phyloP scores from a whole-genome alignment of 2,329 filamentous ascomycete genomes.

The Talaromyces pinophilus region DNA sequence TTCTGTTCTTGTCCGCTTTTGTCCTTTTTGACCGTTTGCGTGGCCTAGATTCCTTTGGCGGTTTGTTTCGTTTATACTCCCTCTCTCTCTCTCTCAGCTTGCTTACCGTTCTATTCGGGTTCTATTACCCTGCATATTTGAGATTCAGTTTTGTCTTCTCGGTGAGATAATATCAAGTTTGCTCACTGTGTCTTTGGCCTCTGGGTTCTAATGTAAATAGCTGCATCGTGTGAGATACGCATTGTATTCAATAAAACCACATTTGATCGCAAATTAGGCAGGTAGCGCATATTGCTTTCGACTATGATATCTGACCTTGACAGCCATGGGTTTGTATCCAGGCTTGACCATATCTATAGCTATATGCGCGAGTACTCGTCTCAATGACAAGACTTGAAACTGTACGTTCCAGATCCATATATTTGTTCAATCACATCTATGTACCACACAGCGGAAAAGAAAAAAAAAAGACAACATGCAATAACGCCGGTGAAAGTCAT shows the following conservation, averaged over 20 bases:
- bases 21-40: background rate
- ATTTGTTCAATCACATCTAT: constrained; percentile 8
- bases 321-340: too few species aligned
- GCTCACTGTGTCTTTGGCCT: background rate
- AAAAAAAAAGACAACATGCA: constrained; percentile 3
- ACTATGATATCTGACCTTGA: background rate
- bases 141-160: background rate
- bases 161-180: constrained; percentile 10
- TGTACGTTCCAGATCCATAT: background rate
- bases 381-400: background rate
- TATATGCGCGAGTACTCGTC: background rate
- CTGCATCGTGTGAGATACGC: constrained; percentile 11
- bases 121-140: background rate
- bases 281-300: background rate
- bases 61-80: background rate
- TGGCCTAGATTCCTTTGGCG: background rate
- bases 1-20: background rate
- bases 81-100: background rate
- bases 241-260: background rate
- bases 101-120: background rate
- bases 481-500: constrained; percentile 20
- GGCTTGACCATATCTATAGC: too few species aligned
- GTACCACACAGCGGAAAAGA: background rate
- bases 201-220: constrained; percentile 5
- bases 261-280: constrained; percentile 1